A percentile compares a stretch with the other conserved stretches of the same genome.
Conservation (phyloP, 2,329 filamentous ascomycete genomes). For the Tolypocladium ophioglossoides region DNA sequence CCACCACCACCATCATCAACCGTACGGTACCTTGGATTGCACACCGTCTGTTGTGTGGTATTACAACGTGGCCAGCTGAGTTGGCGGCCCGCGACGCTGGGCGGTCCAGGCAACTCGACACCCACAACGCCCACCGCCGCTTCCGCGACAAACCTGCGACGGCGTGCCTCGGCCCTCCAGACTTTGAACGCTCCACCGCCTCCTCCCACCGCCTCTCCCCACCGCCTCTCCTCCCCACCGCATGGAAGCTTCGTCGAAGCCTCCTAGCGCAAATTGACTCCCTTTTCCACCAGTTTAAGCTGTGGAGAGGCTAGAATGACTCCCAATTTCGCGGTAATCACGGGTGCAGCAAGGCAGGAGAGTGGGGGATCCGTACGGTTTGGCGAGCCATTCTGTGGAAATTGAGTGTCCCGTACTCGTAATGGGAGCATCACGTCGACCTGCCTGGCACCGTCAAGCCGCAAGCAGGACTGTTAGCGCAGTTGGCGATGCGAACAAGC, state of each 20-base stretch:
- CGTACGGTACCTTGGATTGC: not conserved
- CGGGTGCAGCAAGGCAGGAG: not conserved
- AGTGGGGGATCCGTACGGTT: not conserved
- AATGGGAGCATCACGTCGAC: not conserved
- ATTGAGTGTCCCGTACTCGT: not conserved
- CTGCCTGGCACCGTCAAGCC: not conserved
- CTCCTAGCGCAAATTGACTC: conserved; percentile 1
- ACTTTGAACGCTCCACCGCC: not conserved
- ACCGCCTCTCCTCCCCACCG: conserved; percentile 2
- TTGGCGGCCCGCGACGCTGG: not conserved
- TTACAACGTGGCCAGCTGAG: not conserved
- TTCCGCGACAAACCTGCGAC: not conserved
- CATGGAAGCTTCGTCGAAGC: conserved; percentile 8
- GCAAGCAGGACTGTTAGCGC: not conserved
- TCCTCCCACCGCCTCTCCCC: not conserved
- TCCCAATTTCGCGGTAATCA: not conserved
- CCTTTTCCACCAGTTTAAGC: not conserved
- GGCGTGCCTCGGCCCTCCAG: not conserved
- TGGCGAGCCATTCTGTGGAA: not conserved
- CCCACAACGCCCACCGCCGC: not conserved
- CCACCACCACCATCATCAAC: not conserved
- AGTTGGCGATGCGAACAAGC: not conserved
- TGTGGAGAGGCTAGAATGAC: not conserved
- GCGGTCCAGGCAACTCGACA: not conserved
- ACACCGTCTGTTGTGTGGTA: not conserved